phyloP scores from a whole-genome alignment of 2,329 filamentous ascomycete species.

The Botrytis aclada region DNA sequence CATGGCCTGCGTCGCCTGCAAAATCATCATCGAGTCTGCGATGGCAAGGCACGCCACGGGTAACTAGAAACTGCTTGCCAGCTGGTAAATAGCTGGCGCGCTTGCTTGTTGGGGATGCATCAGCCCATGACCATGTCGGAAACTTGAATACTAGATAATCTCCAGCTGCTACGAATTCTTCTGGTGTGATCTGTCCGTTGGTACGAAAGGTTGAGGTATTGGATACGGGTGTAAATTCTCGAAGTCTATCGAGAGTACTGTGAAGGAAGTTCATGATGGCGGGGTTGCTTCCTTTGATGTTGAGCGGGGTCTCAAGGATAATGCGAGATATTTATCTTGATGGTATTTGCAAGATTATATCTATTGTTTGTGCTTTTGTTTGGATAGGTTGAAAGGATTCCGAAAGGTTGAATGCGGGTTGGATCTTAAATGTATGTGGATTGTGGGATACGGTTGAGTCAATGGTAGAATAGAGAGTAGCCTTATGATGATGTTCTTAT shows the following conservation, averaged over 20 bases:
- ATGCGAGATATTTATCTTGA: not conserved
- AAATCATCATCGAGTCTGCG: constrained; percentile 91
- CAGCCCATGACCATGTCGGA: constrained; percentile 95
- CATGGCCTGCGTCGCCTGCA: constrained; percentile 79
- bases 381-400: not conserved
- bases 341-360: not conserved
- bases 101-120: constrained; percentile 76
- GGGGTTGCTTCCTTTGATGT: constrained; percentile 19
- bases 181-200: constrained; percentile 93
- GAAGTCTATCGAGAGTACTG: constrained; percentile 86
- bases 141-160: constrained; percentile 99
- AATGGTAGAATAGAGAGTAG: not conserved
- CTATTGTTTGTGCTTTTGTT: not conserved
- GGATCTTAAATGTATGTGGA: not conserved
- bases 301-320: constrained; percentile 13
- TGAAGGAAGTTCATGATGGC: constrained; percentile 79
- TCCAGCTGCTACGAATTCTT: constrained; percentile 92
- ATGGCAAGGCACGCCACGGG: constrained; percentile 90
- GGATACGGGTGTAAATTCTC: constrained; percentile 86
- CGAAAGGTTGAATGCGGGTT: not conserved
- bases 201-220: constrained; percentile 90
- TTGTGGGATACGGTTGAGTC: not conserved
- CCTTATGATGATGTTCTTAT: constrained; percentile 19
- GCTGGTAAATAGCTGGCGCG: constrained; percentile 77
- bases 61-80: constrained; percentile 93